Evolutionary conservation across 176 grass and related monocot genomes (phyloP).

Genomic region (Tillandsia fasciculata): DNA sequence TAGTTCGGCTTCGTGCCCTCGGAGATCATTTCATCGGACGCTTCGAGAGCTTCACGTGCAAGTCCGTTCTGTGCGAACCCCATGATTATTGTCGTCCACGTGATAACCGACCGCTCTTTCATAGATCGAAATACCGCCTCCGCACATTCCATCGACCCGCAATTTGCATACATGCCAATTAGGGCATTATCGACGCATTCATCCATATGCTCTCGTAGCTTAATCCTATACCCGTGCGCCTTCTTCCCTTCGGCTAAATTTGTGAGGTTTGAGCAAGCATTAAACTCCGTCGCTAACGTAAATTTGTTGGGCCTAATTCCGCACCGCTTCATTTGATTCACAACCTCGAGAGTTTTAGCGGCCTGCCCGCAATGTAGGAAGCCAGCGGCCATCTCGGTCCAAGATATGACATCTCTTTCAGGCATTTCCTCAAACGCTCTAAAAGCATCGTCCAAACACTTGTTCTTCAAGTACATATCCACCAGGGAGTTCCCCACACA

Average conservation of each 20-base stretch:
- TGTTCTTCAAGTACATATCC: constrained; percentile 63
- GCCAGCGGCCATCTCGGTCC: constrained; percentile 50
- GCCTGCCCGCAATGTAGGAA: constrained; percentile 29
- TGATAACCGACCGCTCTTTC: constrained; percentile 16
- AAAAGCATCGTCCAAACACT: constrained; percentile 10
- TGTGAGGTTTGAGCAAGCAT: constrained; percentile 27
- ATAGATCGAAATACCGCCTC: constrained; percentile 32
- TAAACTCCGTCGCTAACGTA: constrained; percentile 33
- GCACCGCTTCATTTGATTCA: constrained; percentile 33
- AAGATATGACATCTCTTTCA: constrained; percentile 40
- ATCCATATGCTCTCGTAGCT: constrained; percentile 27
- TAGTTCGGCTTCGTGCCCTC: constrained; percentile 24
- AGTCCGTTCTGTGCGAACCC: constrained; percentile 36
- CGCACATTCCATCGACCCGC: constrained; percentile 21
- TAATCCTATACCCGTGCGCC: constrained; percentile 37
- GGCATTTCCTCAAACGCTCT: constrained; percentile 42
- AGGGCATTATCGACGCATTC: constrained; percentile 35
- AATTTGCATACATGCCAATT: constrained; percentile 57
- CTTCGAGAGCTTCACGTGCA: constrained; percentile 23
- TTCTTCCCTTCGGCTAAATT: constrained; percentile 24
- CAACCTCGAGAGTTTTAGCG: constrained; percentile 13
- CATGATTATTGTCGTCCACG: constrained; percentile 56
- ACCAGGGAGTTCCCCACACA: constrained; percentile 45
- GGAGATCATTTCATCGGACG: constrained; percentile 42
- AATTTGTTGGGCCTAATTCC: constrained; percentile 36